Evolutionary conservation across 495 filamentous ascomycete genomes (phyloP).

Genomic region (Oidiodendron maius): DNA sequence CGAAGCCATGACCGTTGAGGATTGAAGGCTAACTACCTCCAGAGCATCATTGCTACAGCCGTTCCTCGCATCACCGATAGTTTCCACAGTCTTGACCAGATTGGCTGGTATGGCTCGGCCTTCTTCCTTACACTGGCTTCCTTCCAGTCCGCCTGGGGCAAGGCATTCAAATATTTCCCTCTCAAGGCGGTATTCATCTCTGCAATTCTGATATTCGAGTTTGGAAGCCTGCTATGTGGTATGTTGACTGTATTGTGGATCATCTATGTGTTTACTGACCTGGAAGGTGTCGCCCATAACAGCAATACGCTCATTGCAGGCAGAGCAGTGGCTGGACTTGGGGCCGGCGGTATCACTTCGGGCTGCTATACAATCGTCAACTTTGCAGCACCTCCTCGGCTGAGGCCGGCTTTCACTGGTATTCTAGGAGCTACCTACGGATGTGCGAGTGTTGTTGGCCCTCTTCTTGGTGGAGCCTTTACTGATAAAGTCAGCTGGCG

Average conservation of each 20-base stretch:
- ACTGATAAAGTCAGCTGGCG: conserved; percentile 56
- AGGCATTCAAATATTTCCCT: conserved; percentile 42
- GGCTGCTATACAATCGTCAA: conserved; percentile 45
- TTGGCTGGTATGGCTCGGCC: no score
- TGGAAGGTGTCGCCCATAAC: conserved; percentile 31
- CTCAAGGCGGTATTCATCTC: conserved; percentile 35
- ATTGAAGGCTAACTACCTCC: conserved; percentile 5
- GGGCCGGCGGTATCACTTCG: conserved; percentile 41
- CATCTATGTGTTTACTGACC: not conserved
- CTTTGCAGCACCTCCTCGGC: conserved; percentile 31
- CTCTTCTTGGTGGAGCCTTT: conserved; percentile 56
- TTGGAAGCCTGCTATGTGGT: conserved; percentile 50
- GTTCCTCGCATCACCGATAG: conserved; percentile 34
- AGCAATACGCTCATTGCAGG: conserved; percentile 48
- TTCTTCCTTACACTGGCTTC: conserved; percentile 35
- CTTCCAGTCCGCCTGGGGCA: conserved; percentile 39
- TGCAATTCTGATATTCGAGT: conserved; percentile 40
- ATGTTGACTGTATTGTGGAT: conserved; percentile 25
- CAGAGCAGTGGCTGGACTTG: conserved; percentile 49
- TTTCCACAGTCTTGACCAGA: conserved; percentile 34
- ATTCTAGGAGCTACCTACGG: conserved; percentile 32
- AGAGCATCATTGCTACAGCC: conserved; percentile 54
- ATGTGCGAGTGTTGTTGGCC: conserved; percentile 32
- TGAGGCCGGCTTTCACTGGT: conserved; percentile 38
- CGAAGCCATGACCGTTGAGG: not conserved